Percentiles rank a stretch among this genome's conserved stretches.
These are phyloP conservation scores for Acacia confusa DNA, from an alignment of 306 rosid genomes.

Conservation along the genomic window DNA sequence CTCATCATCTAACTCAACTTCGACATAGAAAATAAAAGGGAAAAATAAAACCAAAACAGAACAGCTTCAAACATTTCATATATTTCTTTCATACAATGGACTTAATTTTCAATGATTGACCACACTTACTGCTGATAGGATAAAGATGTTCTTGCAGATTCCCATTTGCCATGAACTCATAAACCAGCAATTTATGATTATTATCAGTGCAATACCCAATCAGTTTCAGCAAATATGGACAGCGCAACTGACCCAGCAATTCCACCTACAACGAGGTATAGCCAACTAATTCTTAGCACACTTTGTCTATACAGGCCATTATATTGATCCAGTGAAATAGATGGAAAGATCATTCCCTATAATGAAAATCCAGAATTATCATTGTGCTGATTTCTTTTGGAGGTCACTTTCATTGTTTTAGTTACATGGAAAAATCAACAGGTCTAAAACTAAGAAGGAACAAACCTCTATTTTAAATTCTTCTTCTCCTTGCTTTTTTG, in stretches of 20 bases:
- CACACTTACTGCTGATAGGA: conserved; percentile 72
- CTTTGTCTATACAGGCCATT: background rate
- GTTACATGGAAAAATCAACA: conserved; percentile 1
- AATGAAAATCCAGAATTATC: conserved; percentile 16
- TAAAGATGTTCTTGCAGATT: conserved; percentile 93
- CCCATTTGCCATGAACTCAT: conserved; percentile 89
- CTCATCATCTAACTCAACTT: conserved; percentile 17
- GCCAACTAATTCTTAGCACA: conserved; percentile 26
- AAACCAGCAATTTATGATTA: conserved; percentile 79
- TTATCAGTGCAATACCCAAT: conserved; percentile 82
- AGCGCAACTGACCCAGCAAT: conserved; percentile 72
- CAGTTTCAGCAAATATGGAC: conserved; percentile 87
- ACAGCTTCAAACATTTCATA: background rate
- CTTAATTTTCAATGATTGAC: background rate
- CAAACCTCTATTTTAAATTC: conserved; percentile 90
- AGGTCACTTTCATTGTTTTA: conserved; percentile 3
- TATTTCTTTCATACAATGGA: background rate
- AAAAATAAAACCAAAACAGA: conserved; percentile 6
- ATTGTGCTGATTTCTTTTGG: background rate
- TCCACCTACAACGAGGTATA: conserved; percentile 62
- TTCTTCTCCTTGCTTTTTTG: conserved; percentile 91
- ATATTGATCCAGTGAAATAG: background rate
- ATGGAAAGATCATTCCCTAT: background rate
- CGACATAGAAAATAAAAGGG: conserved; percentile 20
- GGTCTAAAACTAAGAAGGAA: conserved; percentile 19